Conservation (phyloP, 2,329 filamentous ascomycete species). For the Stachybotrys echinatus region DNA sequence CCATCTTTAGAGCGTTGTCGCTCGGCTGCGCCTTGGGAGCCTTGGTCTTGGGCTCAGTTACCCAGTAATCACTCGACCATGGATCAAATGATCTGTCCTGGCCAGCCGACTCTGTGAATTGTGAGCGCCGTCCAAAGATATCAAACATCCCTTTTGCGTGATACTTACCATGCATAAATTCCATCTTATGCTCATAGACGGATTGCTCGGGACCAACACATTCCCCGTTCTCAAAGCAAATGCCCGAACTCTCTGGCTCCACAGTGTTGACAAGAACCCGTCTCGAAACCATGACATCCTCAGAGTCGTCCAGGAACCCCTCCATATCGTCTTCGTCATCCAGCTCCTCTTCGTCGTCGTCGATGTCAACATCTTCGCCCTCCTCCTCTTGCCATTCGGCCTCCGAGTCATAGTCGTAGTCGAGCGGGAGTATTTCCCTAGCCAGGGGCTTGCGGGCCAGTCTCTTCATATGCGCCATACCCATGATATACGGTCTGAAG, state of each 20-base stretch:
- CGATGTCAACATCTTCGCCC: slow-evolving; percentile 64
- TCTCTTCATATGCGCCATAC: slow-evolving; percentile 38
- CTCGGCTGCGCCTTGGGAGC: slow-evolving; percentile 9
- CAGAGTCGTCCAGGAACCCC: slow-evolving; percentile 83
- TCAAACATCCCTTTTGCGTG: background rate
- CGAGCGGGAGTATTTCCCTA: slow-evolving; percentile 50
- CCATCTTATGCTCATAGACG: slow-evolving; percentile 61
- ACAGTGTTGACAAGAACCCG: slow-evolving; percentile 63
- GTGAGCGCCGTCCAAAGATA: slow-evolving; percentile 7
- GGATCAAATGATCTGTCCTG: slow-evolving; percentile 66
- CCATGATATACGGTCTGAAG: slow-evolving; percentile 43
- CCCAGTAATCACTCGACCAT: slow-evolving; percentile 80
- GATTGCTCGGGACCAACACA: slow-evolving; percentile 42
- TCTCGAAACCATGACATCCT: slow-evolving; percentile 55
- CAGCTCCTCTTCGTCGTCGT: slow-evolving; percentile 62
- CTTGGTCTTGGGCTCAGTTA: slow-evolving; percentile 29
- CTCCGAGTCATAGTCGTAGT: slow-evolving; percentile 84
- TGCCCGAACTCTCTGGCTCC: slow-evolving; percentile 70
- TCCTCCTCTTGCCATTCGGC: slow-evolving; percentile 77
- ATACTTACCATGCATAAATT: slow-evolving; percentile 64
- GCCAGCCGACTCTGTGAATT: slow-evolving; percentile 36
- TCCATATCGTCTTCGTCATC: slow-evolving; percentile 83
- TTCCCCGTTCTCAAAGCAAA: slow-evolving; percentile 71
- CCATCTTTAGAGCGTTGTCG: slow-evolving; percentile 19
- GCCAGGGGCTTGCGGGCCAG: slow-evolving; percentile 50